Percentiles rank a stretch among this genome's conserved stretches.
These are phyloP conservation scores for Fomitopsis betulina DNA, from an alignment of 1,284 basidiomycete genomes.

Conservation along the genomic window DNA sequence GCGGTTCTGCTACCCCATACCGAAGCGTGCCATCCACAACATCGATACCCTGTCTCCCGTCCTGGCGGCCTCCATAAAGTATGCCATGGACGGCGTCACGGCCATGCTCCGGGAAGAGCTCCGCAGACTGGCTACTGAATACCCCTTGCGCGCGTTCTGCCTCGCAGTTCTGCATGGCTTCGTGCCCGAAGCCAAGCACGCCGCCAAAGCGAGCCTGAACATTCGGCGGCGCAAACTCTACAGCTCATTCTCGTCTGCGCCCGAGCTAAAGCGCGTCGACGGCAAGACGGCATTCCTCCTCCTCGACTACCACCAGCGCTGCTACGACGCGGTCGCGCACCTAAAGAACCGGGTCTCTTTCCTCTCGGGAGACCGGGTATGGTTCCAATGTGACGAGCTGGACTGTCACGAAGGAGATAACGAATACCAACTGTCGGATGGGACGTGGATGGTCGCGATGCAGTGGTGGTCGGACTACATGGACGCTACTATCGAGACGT, in stretches of 20 bases:
- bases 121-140: background rate
- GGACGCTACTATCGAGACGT: background rate
- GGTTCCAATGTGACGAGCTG: background rate
- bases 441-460: background rate
- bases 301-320: background rate
- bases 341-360: background rate
- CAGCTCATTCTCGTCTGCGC: background rate
- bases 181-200: background rate
- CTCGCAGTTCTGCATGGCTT: background rate
- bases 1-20: slow-evolving; percentile 15
- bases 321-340: background rate
- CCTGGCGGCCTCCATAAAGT: slow-evolving; percentile 9
- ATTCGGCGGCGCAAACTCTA: background rate
- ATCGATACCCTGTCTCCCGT: slow-evolving; percentile 1
- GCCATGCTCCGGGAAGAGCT: background rate
- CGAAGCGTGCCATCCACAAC: slow-evolving; percentile 8
- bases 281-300: background rate
- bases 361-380: background rate
- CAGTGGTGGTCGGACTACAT: background rate
- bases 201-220: background rate
- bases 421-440: background rate
- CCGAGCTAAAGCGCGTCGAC: background rate
- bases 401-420: background rate
- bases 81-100: slow-evolving; percentile 6
- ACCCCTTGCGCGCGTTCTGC: background rate